Evolutionary conservation across 345 rosid species (phyloP), one percentile per base, ranked within the genome.

Genomic region (rapeseed (Brassica napus)): DNA sequence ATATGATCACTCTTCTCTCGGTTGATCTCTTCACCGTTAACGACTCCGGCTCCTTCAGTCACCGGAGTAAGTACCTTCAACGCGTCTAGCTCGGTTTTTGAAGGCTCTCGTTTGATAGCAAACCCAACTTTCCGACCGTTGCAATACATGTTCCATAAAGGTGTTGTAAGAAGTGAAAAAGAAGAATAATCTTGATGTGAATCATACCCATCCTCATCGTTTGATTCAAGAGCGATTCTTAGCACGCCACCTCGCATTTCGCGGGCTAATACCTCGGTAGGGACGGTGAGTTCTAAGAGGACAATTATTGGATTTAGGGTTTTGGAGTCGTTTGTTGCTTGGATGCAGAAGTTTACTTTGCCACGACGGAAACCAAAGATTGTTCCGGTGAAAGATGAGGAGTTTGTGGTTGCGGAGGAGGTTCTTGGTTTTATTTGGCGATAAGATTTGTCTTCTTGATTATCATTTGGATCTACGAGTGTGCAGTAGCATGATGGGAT

Each of bases 61-160:
- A 88, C 89, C 1, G 88, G 86, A 54, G 71, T 77, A 84, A 92
- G 84, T 7, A 84, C 44, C 76, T 82, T 85, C 78, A 92, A 69
- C 3, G 88, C 87, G 1, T 82, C 89, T 78, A 64, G 34, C 65
- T 88, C 90, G 5, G 82, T 74, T 69, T 84, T 82, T 0, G 86
- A 79, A 14, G 90, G 85, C 71, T 79, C 83, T n/a, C 90, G 65
- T 77, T 77, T 88, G 15, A 87, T 85, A 10, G 97, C 97, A 12
- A 85, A 87, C 37, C 97, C 97, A 0, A 87, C 88, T 79, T 71
- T 92, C 75, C 89, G 83, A 58, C 97, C 97, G 65, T 87, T 92
- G 26, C 89, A 92, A 37, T 85, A 86, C 91, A 86, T 86, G 73
- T 77, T 86, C 97, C 97, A 92, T 35, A 82, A 8, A 0, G 92